These are phyloP conservation scores for Candida lessepsii DNA, from an alignment of 805 yeast species.

Conservation along the genomic window DNA sequence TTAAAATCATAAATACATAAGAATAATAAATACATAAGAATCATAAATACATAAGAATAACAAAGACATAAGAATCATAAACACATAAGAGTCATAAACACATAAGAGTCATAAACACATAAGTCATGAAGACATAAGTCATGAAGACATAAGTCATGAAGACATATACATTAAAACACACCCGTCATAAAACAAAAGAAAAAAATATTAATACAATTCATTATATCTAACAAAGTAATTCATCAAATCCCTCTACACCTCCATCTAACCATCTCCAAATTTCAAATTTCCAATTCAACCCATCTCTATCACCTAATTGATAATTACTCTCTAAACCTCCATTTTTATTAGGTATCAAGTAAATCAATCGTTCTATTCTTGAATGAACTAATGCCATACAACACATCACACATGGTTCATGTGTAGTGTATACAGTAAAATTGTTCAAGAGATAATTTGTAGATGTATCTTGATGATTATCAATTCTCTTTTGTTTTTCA, in stretches of 20 bases:
- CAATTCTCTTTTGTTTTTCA: conserved; percentile 44
- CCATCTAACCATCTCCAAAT: conserved; percentile 64
- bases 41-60: too few species aligned
- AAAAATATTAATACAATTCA: conserved; percentile 1
- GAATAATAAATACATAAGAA: too few species aligned
- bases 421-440: conserved; percentile 79
- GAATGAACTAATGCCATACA: conserved; percentile 95
- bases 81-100: too few species aligned
- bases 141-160: too few species aligned
- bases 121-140: too few species aligned
- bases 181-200: too few species aligned
- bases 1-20: too few species aligned
- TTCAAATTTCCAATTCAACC: conserved; percentile 85
- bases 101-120: too few species aligned
- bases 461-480: conserved; percentile 11
- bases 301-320: conserved; percentile 70
- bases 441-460: conserved; percentile 67
- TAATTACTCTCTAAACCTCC: conserved; percentile 64
- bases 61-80: too few species aligned
- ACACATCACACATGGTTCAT: conserved; percentile 97
- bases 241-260: conserved; percentile 5
- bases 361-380: conserved; percentile 67
- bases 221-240: conserved; percentile 1
- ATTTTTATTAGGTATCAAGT: conserved; percentile 42
- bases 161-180: too few species aligned